Conservation (phyloP, 345 rosid species). For the Lepidium didymum region DNA sequence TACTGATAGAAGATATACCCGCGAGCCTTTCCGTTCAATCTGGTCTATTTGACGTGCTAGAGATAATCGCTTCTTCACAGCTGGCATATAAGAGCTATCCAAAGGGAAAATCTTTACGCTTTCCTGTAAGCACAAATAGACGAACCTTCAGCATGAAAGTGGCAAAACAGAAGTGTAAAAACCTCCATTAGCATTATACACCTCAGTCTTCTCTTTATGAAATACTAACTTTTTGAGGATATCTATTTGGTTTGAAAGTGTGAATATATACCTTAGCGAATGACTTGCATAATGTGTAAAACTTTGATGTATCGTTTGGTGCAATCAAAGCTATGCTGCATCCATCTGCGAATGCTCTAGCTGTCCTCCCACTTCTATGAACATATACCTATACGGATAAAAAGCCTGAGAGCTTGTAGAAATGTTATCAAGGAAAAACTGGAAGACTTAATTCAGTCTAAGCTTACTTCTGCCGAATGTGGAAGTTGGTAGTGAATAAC, state of each 20-base stretch:
- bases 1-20: conserved; percentile 38
- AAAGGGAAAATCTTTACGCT: conserved; percentile 74
- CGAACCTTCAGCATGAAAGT: conserved; percentile 16
- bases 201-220: not conserved
- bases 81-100: conserved; percentile 80
- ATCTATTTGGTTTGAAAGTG: not conserved
- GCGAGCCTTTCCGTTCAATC: conserved; percentile 65
- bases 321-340: conserved; percentile 89
- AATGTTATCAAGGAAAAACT: not conserved
- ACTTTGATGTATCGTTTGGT: conserved; percentile 70
- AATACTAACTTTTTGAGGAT: not conserved
- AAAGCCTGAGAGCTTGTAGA: conserved; percentile 1
- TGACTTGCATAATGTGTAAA: conserved; percentile 81
- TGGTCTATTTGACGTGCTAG: conserved; percentile 91
- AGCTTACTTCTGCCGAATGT: conserved; percentile 82
- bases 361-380: conserved; percentile 97
- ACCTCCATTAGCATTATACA: not conserved
- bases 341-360: conserved; percentile 90
- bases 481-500: conserved; percentile 98
- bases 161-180: not conserved
- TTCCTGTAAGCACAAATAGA: conserved; percentile 48
- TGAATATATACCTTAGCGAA: conserved; percentile 61
- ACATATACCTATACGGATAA: conserved; percentile 65
- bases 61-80: conserved; percentile 74
- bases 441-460: conserved; percentile 3